Base-by-base conservation (phyloP, 2,329 filamentous ascomycete genomes). In the Arthrobotrys sinensis region DNA sequence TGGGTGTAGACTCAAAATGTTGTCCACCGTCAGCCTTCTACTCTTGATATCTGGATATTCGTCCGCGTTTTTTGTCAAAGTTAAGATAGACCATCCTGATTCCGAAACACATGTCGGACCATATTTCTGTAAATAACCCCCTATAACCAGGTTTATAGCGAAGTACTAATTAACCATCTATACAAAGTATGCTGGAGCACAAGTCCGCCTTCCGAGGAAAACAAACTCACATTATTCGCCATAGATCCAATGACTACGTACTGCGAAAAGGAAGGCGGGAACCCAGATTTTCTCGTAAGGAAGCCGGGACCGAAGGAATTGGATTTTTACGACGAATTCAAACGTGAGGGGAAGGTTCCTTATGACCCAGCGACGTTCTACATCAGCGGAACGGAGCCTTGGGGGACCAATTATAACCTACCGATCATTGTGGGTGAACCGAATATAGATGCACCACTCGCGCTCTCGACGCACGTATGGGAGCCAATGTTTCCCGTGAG, bases 351-450 rank as follows among this genome's bases (percentile, higher is more conserved):
- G 10, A 62, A 45, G 4, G 28, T 53, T 2, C 50, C 52, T 12
- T 32, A 45, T n/a, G 34, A 75, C n/a, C 62, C 70, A 1, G 46
- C 28, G n/a, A 60, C 38, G 3, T 67, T 75, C 28, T 75, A 75
- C n/a, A 36, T 75, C 16, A 55, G 28, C 14, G 48, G 45, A 3
- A 40, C 34, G 14, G 62, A 60, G 12, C 62, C 50, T 7, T 67
- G 60, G 62, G 32, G 28, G 5, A n/a, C 12, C 2, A 19, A 66
- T 12, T 45, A 50, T 62, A 46, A 67, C 24, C 12, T 38, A 19
- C 62, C 70, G 6, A 67, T 75, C 12, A 55, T 75, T 3, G 65
- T 66, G 32, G 24, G 43, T 8, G 43, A 53, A 4, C 50, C 36
- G 4, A n/a, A 28, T 19, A 10, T 45, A 4, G 60, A 60, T 6